Evolutionary conservation across 257 asterid genomes (phyloP).

Genomic region (Solanum ossicruentum): DNA sequence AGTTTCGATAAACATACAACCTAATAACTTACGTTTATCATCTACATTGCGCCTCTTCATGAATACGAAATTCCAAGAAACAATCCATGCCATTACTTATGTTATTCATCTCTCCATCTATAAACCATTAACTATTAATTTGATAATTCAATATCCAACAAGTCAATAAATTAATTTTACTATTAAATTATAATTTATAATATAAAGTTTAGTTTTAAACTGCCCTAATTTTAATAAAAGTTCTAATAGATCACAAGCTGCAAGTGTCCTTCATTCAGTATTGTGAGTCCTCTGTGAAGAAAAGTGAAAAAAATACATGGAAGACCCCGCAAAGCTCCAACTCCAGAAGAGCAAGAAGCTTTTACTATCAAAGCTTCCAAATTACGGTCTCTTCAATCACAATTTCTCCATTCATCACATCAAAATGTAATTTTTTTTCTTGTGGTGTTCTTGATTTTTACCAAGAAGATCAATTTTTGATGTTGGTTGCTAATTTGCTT

Average conservation of each 20-base stretch:
- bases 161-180: too few relatives aligned
- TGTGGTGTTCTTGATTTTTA: not conserved
- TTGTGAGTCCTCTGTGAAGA: not conserved
- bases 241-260: not conserved
- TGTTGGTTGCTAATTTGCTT: not conserved
- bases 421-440: constrained; percentile 18
- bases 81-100: too few relatives aligned
- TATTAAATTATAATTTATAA: too few relatives aligned
- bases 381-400: constrained; percentile 72
- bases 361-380: constrained; percentile 49
- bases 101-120: too few relatives aligned
- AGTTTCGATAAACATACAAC: too few relatives aligned
- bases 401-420: constrained; percentile 67
- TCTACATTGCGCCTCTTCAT: too few relatives aligned
- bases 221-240: too few relatives aligned
- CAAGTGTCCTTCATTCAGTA: not conserved
- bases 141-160: too few relatives aligned
- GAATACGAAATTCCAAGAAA: too few relatives aligned
- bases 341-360: constrained; percentile 45
- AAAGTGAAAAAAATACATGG: constrained; percentile 52
- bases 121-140: too few relatives aligned
- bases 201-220: too few relatives aligned
- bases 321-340: constrained; percentile 53
- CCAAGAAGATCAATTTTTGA: not conserved
- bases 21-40: too few relatives aligned